Evolutionary conservation across 1,284 basidiomycete species (phyloP).

Genomic region (Cutaneotrichosporon cyanovorans): DNA sequence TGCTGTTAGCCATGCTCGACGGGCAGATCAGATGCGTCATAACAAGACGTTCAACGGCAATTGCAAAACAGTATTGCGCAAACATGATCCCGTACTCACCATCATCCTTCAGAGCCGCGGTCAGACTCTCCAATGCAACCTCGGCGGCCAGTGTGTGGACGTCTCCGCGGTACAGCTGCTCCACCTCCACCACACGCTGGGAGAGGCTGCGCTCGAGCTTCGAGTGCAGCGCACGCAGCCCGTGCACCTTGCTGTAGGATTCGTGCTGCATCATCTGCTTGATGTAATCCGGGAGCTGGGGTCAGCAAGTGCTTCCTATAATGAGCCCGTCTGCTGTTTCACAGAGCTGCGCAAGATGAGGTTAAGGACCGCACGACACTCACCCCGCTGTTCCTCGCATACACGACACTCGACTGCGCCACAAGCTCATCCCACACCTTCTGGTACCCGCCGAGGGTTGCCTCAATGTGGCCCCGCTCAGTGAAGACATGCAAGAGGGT

Average conservation of each 20-base stretch:
- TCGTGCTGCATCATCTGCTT: constrained; percentile 34
- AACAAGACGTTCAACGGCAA: no score
- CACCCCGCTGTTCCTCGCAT: constrained; percentile 16
- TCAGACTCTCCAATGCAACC: constrained; percentile 1
- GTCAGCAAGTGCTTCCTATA: no score
- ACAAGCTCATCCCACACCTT: constrained; percentile 17
- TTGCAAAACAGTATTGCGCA: background rate
- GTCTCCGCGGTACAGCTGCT: constrained; percentile 12
- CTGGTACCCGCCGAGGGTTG: constrained; percentile 9
- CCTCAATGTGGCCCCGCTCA: constrained; percentile 26
- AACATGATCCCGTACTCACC: background rate
- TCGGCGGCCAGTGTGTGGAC: background rate
- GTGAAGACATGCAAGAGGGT: constrained; percentile 27
- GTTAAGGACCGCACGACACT: no score
- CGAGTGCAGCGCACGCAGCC: constrained; percentile 20
- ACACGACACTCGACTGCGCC: constrained; percentile 25
- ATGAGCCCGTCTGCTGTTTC: no score
- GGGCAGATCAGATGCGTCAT: no score
- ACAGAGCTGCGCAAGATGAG: no score
- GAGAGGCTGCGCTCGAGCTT: constrained; percentile 21
- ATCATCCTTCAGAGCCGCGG: background rate
- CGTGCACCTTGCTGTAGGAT: constrained; percentile 26
- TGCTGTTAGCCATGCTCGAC: no score
- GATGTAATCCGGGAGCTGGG: constrained; percentile 31
- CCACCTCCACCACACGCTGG: constrained; percentile 16